Evolutionary conservation across 2,329 filamentous ascomycete genomes (phyloP), one percentile per base, ranked within the genome.

Genomic region (Cladophialophora bantiana): DNA sequence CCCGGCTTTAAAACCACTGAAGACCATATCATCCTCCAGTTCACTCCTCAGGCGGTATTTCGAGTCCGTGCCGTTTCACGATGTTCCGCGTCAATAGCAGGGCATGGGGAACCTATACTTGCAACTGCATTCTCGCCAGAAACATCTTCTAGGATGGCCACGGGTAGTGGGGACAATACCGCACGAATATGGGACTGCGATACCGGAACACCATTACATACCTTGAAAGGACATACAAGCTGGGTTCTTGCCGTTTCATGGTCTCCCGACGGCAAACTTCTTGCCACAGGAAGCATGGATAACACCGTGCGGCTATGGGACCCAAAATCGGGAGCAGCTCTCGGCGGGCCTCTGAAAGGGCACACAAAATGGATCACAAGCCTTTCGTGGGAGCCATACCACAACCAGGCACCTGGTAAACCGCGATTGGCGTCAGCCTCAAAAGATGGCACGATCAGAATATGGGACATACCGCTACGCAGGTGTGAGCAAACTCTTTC

Each of bases 131-230:
- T 97, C 78, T 95, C 91, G 0, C 94, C 94, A 0, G 85, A 86
- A 42, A 88, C 86, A 6, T 94, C 91, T 32, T 88, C 88, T 10
- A 85, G 89, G 66, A 85, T 97, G 78, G 94, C 93, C 0, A 97
- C 92, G 1, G 95, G 94, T 0, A 93, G 90, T 68, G 95, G 95
- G 55, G 95, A 99, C 75, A 90, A 90, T 72, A 97, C 94, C 1
- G 94, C 94, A 0, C 84, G 94, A 64, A 90, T 98, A 81, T 97
- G 93, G 93, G 94, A 99, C 75, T 94, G 93, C 57, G 92, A 97
- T 74, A 97, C 93, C 0, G 94, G 94, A 56, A 97, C 93, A 10
- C 93, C 94, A 0, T 86, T 92, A 68, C 87, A 91, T 78, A 98
- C 93, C 0, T 81, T 98, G 57, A 90, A 92, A 73, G 93, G 93